Evolutionary conservation across 2,329 filamentous ascomycete genomes (phyloP).

Genomic region (Fusarium mundagurra): DNA sequence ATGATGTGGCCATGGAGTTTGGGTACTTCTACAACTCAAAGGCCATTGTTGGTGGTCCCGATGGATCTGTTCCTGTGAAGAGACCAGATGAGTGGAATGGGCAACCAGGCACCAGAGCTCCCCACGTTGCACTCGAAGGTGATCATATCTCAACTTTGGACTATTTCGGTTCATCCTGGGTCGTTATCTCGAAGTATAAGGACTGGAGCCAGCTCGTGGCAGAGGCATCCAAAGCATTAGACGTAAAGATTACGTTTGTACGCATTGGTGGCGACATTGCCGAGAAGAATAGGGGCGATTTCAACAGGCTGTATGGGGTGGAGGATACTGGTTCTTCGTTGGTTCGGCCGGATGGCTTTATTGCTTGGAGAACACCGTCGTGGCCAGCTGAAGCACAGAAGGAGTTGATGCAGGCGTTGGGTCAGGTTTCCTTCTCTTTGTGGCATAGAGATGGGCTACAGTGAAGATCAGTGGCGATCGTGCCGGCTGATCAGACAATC

Average conservation of each 20-base stretch:
- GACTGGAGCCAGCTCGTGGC: neutral
- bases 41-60: neutral
- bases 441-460: rapidly evolving
- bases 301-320: neutral
- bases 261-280: neutral
- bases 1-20: conserved; percentile 26
- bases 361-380: conserved; percentile 9
- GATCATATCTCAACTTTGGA: conserved; percentile 19
- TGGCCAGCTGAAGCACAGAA: neutral
- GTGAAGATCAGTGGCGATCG: rapidly evolving
- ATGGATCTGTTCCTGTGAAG: conserved; percentile 9
- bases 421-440: neutral
- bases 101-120: conserved; percentile 35
- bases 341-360: conserved; percentile 21
- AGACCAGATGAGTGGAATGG: conserved; percentile 38
- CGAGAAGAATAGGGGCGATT: neutral
- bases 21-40: conserved; percentile 21
- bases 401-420: neutral
- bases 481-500: rapidly evolving
- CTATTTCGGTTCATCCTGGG: conserved; percentile 12
- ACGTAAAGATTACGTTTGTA: neutral
- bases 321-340: conserved; percentile 4
- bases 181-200: conserved; percentile 14
- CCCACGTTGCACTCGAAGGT: conserved; percentile 23
- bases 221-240: neutral